Percentiles rank a stretch among this genome's conserved stretches.
phyloP scores from a whole-genome alignment of 2,329 filamentous ascomycete species.

The Colletotrichum tropicale region DNA sequence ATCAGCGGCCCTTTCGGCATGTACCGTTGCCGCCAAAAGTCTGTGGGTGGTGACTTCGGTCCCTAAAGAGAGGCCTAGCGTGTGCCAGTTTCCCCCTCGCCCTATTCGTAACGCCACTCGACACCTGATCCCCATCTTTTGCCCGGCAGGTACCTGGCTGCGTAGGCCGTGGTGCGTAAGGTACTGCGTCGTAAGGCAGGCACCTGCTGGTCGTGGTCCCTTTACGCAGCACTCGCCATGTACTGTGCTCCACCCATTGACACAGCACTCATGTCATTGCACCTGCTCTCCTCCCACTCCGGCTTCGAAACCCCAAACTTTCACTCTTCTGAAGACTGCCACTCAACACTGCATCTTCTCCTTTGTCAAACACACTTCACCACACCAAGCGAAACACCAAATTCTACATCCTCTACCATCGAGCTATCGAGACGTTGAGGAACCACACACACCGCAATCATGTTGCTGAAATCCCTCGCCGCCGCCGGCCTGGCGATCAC shows the following conservation, averaged over 20 bases:
- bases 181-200: neutral
- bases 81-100: neutral
- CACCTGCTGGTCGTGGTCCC: neutral
- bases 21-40: neutral
- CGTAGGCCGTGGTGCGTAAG: neutral
- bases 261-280: slow-evolving; percentile 12
- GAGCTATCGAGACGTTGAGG: neutral
- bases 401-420: neutral
- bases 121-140: slow-evolving; percentile 3
- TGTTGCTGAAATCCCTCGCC: slow-evolving; percentile 36
- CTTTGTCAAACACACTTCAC: neutral
- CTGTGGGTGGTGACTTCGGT: neutral
- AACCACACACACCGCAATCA: slow-evolving; percentile 20
- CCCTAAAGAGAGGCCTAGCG: neutral
- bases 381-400: neutral
- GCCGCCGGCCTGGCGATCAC: slow-evolving; percentile 36
- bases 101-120: slow-evolving; percentile 6
- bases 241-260: slow-evolving; percentile 3
- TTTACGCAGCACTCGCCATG: neutral
- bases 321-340: neutral
- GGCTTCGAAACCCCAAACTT: neutral
- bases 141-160: neutral
- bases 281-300: slow-evolving; percentile 1
- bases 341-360: neutral
- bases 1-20: neutral